Percentiles rank a stretch among this genome's conserved stretches.
Conservation (phyloP, 495 filamentous ascomycete species). For the Elasticomyces elasticus region DNA sequence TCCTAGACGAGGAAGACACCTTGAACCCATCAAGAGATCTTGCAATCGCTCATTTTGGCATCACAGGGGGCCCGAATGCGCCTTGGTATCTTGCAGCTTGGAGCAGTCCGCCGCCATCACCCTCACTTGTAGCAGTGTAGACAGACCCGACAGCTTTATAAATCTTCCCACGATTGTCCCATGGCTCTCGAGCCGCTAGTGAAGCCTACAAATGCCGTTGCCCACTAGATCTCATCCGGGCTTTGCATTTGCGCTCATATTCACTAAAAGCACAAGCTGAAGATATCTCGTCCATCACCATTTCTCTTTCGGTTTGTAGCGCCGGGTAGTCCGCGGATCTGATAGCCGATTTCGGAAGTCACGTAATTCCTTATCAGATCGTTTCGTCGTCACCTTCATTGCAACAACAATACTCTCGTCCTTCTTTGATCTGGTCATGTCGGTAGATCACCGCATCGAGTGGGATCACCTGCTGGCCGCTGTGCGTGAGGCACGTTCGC, state of each 20-base stretch:
- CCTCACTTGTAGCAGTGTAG: background rate
- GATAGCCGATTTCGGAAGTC: background rate
- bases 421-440: background rate
- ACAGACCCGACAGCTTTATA: no score
- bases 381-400: background rate
- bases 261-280: background rate
- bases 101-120: background rate
- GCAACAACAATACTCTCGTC: no score
- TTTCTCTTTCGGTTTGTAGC: no score
- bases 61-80: background rate
- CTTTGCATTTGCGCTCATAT: background rate
- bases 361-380: background rate
- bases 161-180: no score
- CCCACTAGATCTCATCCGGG: no score
- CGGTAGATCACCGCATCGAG: background rate
- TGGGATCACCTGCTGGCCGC: background rate
- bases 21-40: background rate
- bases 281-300: no score
- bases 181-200: no score
- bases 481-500: background rate
- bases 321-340: no score
- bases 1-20: background rate
- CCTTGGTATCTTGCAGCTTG: background rate
- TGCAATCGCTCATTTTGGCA: background rate
- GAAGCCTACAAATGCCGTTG: no score